phyloP scores from a whole-genome alignment of 1,284 basidiomycete species.

The Malassezia nana region DNA sequence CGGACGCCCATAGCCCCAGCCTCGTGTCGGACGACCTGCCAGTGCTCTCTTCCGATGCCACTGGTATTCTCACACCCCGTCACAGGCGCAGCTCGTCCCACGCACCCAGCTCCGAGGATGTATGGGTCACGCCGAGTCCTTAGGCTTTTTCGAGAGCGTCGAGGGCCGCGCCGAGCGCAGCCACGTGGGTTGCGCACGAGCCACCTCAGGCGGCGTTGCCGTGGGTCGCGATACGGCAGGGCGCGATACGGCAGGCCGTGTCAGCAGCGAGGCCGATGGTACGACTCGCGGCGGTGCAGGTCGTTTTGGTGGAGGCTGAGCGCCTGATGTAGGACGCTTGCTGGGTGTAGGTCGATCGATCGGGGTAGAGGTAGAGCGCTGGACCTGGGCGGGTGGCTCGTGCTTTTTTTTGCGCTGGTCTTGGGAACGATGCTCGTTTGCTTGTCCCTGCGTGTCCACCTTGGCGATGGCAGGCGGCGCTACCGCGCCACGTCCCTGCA shows the following conservation, averaged over 20 bases:
- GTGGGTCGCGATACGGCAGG: not conserved
- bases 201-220: not conserved
- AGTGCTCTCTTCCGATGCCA: not conserved
- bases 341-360: too few relatives aligned
- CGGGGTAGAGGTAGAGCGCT: too few relatives aligned
- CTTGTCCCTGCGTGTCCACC: too few relatives aligned
- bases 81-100: not conserved
- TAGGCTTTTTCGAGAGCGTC: not conserved
- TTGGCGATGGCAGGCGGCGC: not conserved
- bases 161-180: constrained; percentile 13
- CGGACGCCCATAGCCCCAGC: not conserved
- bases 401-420: not conserved
- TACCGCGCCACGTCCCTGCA: not conserved
- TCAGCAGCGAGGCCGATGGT: not conserved
- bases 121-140: not conserved
- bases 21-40: constrained; percentile 1
- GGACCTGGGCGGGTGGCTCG: not conserved
- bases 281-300: not conserved
- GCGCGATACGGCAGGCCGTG: not conserved
- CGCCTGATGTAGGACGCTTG: too few relatives aligned
- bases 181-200: constrained; percentile 11
- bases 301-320: too few relatives aligned
- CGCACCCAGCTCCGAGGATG: not conserved
- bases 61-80: not conserved
- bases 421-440: not conserved